Evolutionary conservation across 345 rosid species (phyloP), one percentile per base, ranked within the genome.

Genomic region (Rhodomyrtus tomentosa): DNA sequence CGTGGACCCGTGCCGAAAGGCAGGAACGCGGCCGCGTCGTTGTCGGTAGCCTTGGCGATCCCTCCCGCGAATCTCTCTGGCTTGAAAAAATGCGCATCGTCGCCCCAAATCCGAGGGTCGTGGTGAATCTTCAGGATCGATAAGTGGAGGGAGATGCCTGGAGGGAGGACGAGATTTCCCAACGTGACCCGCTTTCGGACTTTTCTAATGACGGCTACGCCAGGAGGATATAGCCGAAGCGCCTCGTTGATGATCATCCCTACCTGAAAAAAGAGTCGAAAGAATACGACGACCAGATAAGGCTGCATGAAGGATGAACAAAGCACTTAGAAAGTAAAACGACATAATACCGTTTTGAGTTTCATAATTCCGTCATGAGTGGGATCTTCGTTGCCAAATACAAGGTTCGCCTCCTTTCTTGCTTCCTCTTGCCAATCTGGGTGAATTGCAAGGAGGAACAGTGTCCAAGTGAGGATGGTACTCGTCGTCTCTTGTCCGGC

Each of bases 61-160:
- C 93, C 93, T 84, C 88, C 85, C 0, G 88, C 83, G 50, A 91
- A 91, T 80, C 95, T 88, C 80, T 91, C 90, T 18, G 91, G 93
- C 81, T 83, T 87, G 88, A 89, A 90, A 49, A 83, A 84, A 55
- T 88, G 86, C n/a, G 55, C 90, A 83, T 89, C 91, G 9, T 89
- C 89, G 51, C 93, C 93, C 95, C 92, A 90, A 29, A 89, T 54
- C 25, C 86, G 40, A 68, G 90, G 85, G 81, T 89, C 84, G 42
- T 87, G 88, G 83, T 89, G 92, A 54, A 88, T 38, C 74, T 87
- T 88, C 24, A 88, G 50, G 16, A 16, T 48, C 24, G 88, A 84
- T 50, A 90, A 76, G 4, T 3, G 0, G 11, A 87, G 1, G 80
- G 86, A 82, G 56, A 87, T 76, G 53, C 83, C 82, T 3, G 68